Evolutionary conservation across 2,329 filamentous ascomycete genomes (phyloP).

Genomic region (Fusarium papillatum): DNA sequence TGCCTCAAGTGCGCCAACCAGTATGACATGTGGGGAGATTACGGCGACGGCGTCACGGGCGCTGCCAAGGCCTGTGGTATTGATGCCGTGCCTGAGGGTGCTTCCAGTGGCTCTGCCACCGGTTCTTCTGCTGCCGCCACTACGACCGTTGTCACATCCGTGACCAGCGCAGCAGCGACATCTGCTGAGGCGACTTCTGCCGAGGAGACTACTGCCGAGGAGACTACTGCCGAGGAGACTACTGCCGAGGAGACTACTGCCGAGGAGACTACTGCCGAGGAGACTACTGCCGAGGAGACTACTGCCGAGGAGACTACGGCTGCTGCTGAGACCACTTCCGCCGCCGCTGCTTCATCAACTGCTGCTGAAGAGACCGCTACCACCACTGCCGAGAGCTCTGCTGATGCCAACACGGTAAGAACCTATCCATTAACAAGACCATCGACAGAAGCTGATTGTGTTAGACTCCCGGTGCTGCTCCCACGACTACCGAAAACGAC

Average conservation of each 20-base stretch:
- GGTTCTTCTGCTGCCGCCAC: constrained; percentile 12
- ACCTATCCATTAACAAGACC: too few relatives aligned
- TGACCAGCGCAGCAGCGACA: constrained; percentile 17
- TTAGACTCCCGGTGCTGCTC: constrained; percentile 24
- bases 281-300: background rate
- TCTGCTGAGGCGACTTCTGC: background rate
- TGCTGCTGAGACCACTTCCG: constrained; percentile 11
- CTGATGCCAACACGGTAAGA: constrained; percentile 28
- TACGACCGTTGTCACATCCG: constrained; percentile 19
- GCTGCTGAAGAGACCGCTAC: constrained; percentile 13
- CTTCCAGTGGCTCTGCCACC: constrained; percentile 17
- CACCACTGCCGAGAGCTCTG: constrained; percentile 9
- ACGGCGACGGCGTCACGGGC: constrained; percentile 52
- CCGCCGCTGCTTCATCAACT: background rate
- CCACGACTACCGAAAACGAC: constrained; percentile 9
- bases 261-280: background rate
- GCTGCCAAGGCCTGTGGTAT: constrained; percentile 54
- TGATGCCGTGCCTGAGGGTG: constrained; percentile 39
- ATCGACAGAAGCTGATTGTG: background rate
- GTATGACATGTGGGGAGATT: constrained; percentile 59
- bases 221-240: too few relatives aligned
- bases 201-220: background rate
- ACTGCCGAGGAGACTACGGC: constrained; percentile 4
- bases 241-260: constrained; percentile 1
- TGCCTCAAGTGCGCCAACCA: constrained; percentile 60